A percentile compares a stretch with the other conserved stretches of the same genome.
These are phyloP conservation scores for Calamus simplicifolius DNA, from an alignment of 176 grass and related monocot species.

Conservation along the genomic window DNA sequence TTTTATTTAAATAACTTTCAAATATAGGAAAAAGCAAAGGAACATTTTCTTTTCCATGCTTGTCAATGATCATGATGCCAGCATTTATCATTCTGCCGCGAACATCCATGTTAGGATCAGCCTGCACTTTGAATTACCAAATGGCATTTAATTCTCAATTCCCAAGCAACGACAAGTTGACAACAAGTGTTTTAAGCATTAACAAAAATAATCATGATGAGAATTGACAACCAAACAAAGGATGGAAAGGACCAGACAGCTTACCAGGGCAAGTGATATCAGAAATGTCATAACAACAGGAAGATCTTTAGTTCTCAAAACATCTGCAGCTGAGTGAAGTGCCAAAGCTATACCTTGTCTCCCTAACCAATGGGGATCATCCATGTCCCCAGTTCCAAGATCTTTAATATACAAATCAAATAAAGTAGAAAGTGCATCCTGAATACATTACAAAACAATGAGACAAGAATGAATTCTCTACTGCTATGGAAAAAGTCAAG, in stretches of 20 bases:
- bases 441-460: constrained; percentile 13
- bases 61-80: constrained; percentile 91
- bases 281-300: constrained; percentile 96
- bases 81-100: constrained; percentile 97
- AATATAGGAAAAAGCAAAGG: constrained; percentile 98
- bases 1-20: constrained; percentile 99
- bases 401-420: constrained; percentile 73
- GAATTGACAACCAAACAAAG: no score
- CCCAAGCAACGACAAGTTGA: no score
- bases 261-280: constrained; percentile 92
- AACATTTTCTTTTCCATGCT: constrained; percentile 96
- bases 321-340: constrained; percentile 81
- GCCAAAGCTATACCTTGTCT: constrained; percentile 93
- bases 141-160: no score
- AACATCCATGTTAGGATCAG: constrained; percentile 90
- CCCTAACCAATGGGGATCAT: constrained; percentile 66
- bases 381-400: constrained; percentile 56
- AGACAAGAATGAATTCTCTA: not conserved
- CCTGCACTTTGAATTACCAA: constrained; percentile 28
- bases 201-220: not conserved
- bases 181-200: no score
- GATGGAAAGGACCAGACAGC: not conserved
- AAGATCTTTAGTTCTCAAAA: constrained; percentile 87
- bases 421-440: constrained; percentile 88
- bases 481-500: not conserved